A percentile compares a stretch with the other conserved stretches of the same genome.
These are phyloP conservation scores for Tulasnella sp. DNA, from an alignment of 768 basidiomycete species.

Conservation along the genomic window DNA sequence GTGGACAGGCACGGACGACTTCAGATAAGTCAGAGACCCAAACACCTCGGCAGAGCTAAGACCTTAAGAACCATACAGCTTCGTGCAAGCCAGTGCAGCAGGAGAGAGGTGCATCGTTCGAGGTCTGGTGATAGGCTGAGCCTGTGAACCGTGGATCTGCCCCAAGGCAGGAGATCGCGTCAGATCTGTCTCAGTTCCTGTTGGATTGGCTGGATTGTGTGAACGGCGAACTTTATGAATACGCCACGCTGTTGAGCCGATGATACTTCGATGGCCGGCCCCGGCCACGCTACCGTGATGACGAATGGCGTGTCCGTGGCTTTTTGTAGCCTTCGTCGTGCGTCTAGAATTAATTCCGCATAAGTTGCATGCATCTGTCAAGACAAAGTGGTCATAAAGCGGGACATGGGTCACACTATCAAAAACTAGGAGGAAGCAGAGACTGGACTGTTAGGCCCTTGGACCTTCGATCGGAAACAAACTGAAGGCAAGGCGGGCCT, in stretches of 20 bases:
- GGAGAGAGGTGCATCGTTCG: not conserved
- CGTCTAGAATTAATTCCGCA: not conserved
- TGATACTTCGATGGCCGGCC: not conserved
- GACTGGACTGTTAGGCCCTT: not conserved
- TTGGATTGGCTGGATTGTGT: not conserved
- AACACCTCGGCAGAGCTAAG: not conserved
- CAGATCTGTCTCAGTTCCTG: constrained; percentile 6
- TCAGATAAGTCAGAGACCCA: not conserved
- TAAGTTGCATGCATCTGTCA: not conserved
- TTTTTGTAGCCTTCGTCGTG: not conserved
- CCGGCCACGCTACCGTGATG: not conserved
- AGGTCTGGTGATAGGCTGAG: not conserved
- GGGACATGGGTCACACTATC: not conserved
- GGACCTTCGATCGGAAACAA: not conserved
- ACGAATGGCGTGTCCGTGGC: not conserved
- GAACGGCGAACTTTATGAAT: not conserved
- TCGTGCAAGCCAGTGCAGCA: not conserved
- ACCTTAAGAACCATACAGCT: not conserved
- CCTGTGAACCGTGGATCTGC: not conserved
- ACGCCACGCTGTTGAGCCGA: not conserved
- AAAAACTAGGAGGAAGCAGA: not conserved
- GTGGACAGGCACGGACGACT: not conserved
- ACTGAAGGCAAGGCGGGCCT: not conserved
- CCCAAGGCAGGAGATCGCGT: not conserved
- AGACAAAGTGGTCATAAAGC: not conserved